Percentiles rank a stretch among this genome's conserved stretches.
Evolutionary conservation across 306 rosid genomes (phyloP).

Genomic region (Delonix regia): DNA sequence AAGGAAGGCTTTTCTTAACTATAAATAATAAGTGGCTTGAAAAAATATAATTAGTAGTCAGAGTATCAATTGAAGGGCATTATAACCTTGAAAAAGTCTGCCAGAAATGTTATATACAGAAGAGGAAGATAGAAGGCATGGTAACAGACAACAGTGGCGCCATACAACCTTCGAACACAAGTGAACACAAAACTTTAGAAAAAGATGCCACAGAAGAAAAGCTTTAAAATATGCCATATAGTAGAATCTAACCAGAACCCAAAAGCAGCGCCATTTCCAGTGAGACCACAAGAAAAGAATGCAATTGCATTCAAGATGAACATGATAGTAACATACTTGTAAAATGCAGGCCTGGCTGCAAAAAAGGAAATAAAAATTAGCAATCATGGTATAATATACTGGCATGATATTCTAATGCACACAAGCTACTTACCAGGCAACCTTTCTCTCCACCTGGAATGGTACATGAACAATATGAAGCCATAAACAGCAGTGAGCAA

Average conservation of each 20-base stretch:
- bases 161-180: constrained; percentile 55
- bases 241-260: constrained; percentile 69
- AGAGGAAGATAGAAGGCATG: constrained; percentile 78
- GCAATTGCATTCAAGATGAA: constrained; percentile 58
- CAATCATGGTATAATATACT: constrained; percentile 23
- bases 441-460: constrained; percentile 88
- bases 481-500: constrained; percentile 61
- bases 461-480: constrained; percentile 71
- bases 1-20: neutral
- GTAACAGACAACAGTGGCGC: constrained; percentile 58
- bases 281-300: constrained; percentile 68
- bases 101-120: constrained; percentile 58
- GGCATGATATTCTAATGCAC: constrained; percentile 17
- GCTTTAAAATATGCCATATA: neutral
- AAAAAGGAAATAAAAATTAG: constrained; percentile 21
- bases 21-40: neutral
- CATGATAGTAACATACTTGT: constrained; percentile 77
- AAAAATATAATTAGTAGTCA: neutral
- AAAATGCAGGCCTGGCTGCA: constrained; percentile 95
- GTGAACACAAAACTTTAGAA: neutral
- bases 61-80: neutral
- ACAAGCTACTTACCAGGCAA: constrained; percentile 66
- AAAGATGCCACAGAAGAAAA: neutral
- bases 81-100: constrained; percentile 67
- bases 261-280: constrained; percentile 74